Evolutionary conservation across 192 early-diverging fungal species (phyloP).

Genomic region (Globomyces pollinis-pini): DNA sequence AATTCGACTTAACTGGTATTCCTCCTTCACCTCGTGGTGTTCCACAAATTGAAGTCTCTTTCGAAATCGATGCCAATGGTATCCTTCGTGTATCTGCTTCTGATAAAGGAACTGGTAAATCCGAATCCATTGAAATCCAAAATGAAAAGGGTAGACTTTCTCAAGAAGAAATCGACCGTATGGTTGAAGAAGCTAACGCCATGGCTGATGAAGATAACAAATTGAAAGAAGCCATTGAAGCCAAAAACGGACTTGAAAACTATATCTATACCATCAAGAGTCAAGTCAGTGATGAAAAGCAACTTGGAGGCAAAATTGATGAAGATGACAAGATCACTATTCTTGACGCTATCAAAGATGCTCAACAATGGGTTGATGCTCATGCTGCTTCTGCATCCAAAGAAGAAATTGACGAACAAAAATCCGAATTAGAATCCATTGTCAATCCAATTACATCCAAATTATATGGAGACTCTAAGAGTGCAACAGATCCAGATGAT

Average conservation of each 20-base stretch:
- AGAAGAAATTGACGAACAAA: conserved; percentile 92
- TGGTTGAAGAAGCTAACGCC: conserved; percentile 90
- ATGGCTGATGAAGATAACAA: conserved; percentile 96
- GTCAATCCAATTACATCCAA: conserved; percentile 98
- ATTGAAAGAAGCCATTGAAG: conserved; percentile 77
- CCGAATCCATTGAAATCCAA: conserved; percentile 98
- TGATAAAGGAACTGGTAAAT: conserved; percentile 89
- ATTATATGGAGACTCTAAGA: conserved; percentile 87
- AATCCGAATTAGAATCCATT: conserved; percentile 89
- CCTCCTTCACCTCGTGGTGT: conserved; percentile 95
- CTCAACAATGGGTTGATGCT: conserved; percentile 91
- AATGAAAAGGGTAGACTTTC: conserved; percentile 97
- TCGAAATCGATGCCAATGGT: conserved; percentile 96
- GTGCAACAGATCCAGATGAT: no score
- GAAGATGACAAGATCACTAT: conserved; percentile 87
- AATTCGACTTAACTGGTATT: conserved; percentile 96
- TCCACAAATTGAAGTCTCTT: conserved; percentile 93
- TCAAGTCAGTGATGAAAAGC: conserved; percentile 77
- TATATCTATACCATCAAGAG: conserved; percentile 98
- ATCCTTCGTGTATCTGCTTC: conserved; percentile 88
- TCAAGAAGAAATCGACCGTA: conserved; percentile 98
- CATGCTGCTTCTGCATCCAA: conserved; percentile 93
- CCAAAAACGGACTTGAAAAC: conserved; percentile 93
- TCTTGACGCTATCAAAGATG: conserved; percentile 71
- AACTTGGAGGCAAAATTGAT: conserved; percentile 62